Percentiles rank a stretch among this genome's conserved stretches.
These are phyloP conservation scores for Ceriops tagal DNA, from an alignment of 345 rosid genomes.

Conservation along the genomic window DNA sequence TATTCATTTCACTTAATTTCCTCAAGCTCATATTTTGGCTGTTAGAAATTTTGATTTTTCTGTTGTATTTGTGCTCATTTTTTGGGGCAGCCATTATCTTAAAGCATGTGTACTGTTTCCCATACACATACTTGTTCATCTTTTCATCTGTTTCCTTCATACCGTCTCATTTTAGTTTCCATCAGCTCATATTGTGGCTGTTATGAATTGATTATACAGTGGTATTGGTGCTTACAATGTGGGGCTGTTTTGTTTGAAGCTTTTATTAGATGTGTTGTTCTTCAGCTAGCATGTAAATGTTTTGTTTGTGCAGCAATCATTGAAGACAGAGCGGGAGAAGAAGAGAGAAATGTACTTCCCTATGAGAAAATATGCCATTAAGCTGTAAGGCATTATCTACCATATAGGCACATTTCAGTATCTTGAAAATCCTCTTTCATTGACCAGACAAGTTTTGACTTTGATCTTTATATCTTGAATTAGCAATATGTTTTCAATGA, in stretches of 20 bases:
- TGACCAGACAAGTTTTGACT: slow-evolving; percentile 11
- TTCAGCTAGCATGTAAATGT: background rate
- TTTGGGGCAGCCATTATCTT: too few relatives aligned
- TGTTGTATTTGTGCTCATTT: too few relatives aligned
- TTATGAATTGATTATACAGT: too few relatives aligned
- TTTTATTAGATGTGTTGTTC: background rate
- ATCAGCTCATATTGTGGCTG: too few relatives aligned
- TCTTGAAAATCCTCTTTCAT: slow-evolving; percentile 4
- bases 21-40: too few relatives aligned
- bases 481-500: background rate
- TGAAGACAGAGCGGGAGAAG: slow-evolving; percentile 86
- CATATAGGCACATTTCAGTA: slow-evolving; percentile 2
- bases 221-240: background rate
- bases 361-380: slow-evolving; percentile 82
- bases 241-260: background rate
- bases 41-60: too few relatives aligned
- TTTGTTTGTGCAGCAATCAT: slow-evolving; percentile 38
- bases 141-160: too few relatives aligned
- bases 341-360: slow-evolving; percentile 88
- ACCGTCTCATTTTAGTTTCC: too few relatives aligned
- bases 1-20: too few relatives aligned
- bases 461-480: background rate
- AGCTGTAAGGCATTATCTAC: slow-evolving; percentile 46
- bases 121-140: too few relatives aligned
- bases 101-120: too few relatives aligned